Conservation (phyloP, 2,329 filamentous ascomycete genomes). For the Neonectria neomacrospora region DNA sequence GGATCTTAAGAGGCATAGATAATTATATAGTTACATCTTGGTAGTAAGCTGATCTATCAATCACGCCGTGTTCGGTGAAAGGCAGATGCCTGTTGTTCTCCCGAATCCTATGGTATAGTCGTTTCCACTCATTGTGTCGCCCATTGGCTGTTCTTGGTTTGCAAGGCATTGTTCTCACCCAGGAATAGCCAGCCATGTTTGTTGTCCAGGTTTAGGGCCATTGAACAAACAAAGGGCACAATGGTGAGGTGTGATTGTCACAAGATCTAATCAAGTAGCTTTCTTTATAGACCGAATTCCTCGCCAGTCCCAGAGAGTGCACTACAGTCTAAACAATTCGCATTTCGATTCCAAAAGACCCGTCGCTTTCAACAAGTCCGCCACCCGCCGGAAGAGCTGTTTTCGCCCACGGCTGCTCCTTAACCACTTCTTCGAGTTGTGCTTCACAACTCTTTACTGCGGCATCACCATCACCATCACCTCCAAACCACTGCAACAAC, state of each 20-base stretch:
- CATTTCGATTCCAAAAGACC: not conserved
- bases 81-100: not conserved
- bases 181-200: not conserved
- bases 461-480: conserved; percentile 1
- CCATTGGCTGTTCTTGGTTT: not conserved
- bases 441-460: not conserved
- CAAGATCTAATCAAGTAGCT: not conserved
- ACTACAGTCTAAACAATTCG: not conserved
- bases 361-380: not conserved
- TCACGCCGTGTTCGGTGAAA: not conserved
- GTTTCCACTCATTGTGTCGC: not conserved
- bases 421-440: not conserved
- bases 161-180: not conserved
- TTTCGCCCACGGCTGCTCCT: not conserved
- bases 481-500: not conserved
- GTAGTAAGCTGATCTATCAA: not conserved
- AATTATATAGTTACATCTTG: too few species aligned
- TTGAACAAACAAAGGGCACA: not conserved
- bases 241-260: not conserved
- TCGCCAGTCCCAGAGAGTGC: not conserved
- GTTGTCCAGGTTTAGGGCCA: not conserved
- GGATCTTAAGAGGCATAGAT: too few species aligned
- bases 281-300: not conserved
- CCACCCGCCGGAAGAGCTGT: not conserved
- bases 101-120: not conserved